Base-by-base conservation (phyloP, 768 basidiomycete genomes). In the Gautieria morchelliformis region DNA sequence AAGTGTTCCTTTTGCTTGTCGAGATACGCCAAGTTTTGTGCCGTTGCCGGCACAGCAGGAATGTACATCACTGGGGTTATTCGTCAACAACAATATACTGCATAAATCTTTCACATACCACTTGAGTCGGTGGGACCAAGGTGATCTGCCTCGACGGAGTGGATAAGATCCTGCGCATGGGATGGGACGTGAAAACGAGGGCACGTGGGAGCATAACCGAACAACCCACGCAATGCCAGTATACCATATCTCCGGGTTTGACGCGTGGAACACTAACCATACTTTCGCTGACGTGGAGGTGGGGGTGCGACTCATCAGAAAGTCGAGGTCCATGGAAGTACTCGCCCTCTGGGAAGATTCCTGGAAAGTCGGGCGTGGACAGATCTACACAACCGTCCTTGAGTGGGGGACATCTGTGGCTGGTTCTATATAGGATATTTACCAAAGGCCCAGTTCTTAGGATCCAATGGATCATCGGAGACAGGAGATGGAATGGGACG, bases 171-270 rank as follows among this genome's bases (percentile, higher is more conserved):
- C 51, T 40, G 35, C n/a, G 42, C 7, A 53, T 2, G 52, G 1
- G 37, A 20, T 19, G 33, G 40, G 5, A 33, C 39, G 30, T 48
- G 12, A 33, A 15, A 9, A 35, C 7, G 19, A 27, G 45, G 45
- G 45, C 5, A 8, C 5, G 1, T 12, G 33, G 12, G n/a, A 1
- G n/a, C 32, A n/a, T 35, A 30, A 5, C 52, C 2, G 33, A 6
- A 5, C 7, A 24, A 59, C 72, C 44, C 53, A 77, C 80, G 58
- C 82, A 84, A 62, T 87, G 85, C 85, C 87, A 89, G 69, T 85
- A 88, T 3, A 87, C 84, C 63, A 84, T 81, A 64, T 90, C 88
- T 1, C 89, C 89, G 0, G 87, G 87, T 52, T 75, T 72, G 5
- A 90, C 87, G 60, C 75, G 78, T 1, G 87, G 87, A 9, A 87